Base-by-base conservation (phyloP, 2,329 filamentous ascomycete species). In the Trichophyton simii region DNA sequence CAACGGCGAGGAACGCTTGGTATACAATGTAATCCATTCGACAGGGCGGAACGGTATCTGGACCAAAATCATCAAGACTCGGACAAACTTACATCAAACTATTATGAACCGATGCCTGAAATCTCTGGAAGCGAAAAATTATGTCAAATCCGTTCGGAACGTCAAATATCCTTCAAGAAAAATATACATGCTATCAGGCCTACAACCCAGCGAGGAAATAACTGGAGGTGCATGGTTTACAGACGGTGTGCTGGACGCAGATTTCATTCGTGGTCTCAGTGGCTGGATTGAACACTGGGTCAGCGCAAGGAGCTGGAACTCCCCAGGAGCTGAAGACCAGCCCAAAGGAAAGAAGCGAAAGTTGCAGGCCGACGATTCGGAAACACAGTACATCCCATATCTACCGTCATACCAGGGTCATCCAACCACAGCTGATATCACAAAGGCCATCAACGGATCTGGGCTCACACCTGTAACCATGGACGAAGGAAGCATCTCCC, bases 191-290 rank as follows among this genome's bases (percentile, higher is more conserved):
- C 86, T 96, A 70, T 84, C 87, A 60, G 86, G 87, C 65, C 82
- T 99, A 63, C 84, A 85, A 9, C 92, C 94, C 0, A 89, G 87
- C 60, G 91, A 96, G 64, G 88, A 94, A 64, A 89, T 95, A 55
- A 95, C 91, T 0, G 94, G 94, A 57, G 94, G 94, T 1, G 88
- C 90, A 7, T 99, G 92, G 89, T 96, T 94, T 73, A 91, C 89
- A 6, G 91, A 96, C 65, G 89, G 90, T 59, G 88, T 91, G 66
- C 82, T 97, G 11, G 94, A 99, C 74, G 86, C 88, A 65, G 88
- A 87, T 62, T 89, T 99, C 72, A 91, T 97, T 68, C 85, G 88
- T 61, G 84, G 84, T 48, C 79, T 96, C 58, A 83, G 88, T 63
- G 81, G 83, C 20, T 82, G 88, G 63, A 83, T 95, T 59, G 88